phyloP scores from a whole-genome alignment of 345 rosid species.

The Camelina neglecta region DNA sequence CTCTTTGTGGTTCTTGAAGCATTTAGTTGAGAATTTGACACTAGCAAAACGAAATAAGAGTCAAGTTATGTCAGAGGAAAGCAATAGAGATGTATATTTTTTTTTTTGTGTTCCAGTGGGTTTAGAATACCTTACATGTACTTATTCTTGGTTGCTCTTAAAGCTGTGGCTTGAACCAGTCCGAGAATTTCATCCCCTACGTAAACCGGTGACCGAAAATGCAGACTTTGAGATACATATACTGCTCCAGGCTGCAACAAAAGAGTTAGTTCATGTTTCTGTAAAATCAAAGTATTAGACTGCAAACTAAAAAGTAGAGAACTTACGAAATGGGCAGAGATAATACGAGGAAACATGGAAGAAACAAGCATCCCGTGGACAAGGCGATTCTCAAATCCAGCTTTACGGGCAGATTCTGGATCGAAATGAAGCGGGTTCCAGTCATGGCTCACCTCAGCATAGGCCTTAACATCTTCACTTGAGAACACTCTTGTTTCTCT shows the following conservation, averaged over 20 bases:
- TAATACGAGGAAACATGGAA: slow-evolving; percentile 76
- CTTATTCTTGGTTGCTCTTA: slow-evolving; percentile 65
- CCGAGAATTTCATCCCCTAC: slow-evolving; percentile 69
- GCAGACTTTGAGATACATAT: slow-evolving; percentile 79
- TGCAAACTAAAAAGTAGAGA: slow-evolving; percentile 1
- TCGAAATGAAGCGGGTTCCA: slow-evolving; percentile 81
- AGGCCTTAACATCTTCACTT: slow-evolving; percentile 61
- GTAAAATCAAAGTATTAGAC: neutral
- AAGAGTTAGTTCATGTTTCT: slow-evolving; percentile 33
- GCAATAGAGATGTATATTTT: neutral
- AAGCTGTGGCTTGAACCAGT: slow-evolving; percentile 54
- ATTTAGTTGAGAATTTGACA: slow-evolving; percentile 77
- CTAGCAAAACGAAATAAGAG: slow-evolving; percentile 42
- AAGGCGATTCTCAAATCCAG: slow-evolving; percentile 68
- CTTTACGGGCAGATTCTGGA: slow-evolving; percentile 56
- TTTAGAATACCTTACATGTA: slow-evolving; percentile 56
- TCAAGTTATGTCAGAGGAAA: slow-evolving; percentile 3
- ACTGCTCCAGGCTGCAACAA: slow-evolving; percentile 79
- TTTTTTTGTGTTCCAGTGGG: neutral
- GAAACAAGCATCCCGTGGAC: slow-evolving; percentile 96
- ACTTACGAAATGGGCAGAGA: slow-evolving; percentile 80
- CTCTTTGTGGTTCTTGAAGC: slow-evolving; percentile 61
- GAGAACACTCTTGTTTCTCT: slow-evolving; percentile 63
- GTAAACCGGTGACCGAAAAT: slow-evolving; percentile 76
- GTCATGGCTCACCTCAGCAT: slow-evolving; percentile 81